Conservation (phyloP, 345 rosid species). For the Syzygium grande region DNA sequence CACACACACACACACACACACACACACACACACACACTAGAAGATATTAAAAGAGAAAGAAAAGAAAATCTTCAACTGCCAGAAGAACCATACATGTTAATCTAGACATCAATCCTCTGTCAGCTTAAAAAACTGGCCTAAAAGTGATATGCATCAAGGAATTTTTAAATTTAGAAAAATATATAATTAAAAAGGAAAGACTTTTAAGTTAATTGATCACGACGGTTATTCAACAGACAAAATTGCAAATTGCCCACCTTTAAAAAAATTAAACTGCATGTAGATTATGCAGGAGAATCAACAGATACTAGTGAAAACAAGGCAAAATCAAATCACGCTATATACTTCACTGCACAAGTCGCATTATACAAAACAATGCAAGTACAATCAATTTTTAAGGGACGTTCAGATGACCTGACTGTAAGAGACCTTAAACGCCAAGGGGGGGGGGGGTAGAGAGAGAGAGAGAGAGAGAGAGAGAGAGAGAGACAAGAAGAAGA, state of each 20-base stretch:
- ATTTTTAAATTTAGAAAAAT: background rate
- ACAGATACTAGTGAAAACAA: background rate
- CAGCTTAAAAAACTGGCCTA: background rate
- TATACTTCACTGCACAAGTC: background rate
- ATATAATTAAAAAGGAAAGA: background rate
- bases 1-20: no score
- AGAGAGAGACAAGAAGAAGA: background rate
- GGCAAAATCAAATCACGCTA: background rate
- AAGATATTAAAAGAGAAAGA: background rate
- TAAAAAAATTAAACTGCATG: background rate
- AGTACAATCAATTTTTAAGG: background rate
- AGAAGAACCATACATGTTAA: background rate
- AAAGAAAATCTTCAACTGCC: background rate
- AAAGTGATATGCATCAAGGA: background rate
- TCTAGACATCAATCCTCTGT: background rate
- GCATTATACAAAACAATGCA: background rate
- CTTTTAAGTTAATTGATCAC: background rate
- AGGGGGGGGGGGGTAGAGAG: background rate
- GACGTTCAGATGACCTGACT: background rate
- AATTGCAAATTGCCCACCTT: background rate
- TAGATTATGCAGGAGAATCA: background rate
- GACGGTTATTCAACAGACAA: background rate
- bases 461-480: background rate
- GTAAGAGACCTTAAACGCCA: background rate
- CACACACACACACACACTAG: background rate